These are phyloP conservation scores for Secale cereale DNA, from an alignment of 176 grass and related monocot species.

Conservation along the genomic window DNA sequence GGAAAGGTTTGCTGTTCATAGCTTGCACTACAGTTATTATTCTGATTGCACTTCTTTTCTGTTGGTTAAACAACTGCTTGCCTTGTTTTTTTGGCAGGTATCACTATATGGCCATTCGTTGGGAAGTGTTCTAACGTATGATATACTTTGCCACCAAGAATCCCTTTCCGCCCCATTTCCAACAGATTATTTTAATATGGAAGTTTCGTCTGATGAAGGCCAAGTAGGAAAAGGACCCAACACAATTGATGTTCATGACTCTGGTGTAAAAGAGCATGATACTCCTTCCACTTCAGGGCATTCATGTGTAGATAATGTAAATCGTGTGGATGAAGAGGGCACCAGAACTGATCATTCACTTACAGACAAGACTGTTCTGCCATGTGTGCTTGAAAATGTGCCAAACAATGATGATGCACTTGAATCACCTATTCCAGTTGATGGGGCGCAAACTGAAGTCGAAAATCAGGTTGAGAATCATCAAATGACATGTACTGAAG, in stretches of 20 bases:
- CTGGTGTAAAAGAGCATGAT: constrained; percentile 9
- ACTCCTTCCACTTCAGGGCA: background rate
- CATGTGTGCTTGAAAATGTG: constrained; percentile 22
- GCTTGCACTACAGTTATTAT: background rate
- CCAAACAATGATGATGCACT: constrained; percentile 22
- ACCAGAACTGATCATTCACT: constrained; percentile 11
- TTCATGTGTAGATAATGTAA: constrained; percentile 21
- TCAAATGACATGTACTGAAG: constrained; percentile 17
- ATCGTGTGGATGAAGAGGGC: constrained; percentile 25
- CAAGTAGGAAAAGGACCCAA: constrained; percentile 24
- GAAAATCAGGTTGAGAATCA: constrained; percentile 26
- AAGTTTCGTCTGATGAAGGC: constrained; percentile 39
- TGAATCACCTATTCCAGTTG: constrained; percentile 3
- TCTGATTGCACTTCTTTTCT: background rate
- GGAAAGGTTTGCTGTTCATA: constrained; percentile 62
- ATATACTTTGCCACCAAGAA: constrained; percentile 99
- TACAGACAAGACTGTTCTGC: background rate
- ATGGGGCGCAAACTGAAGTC: constrained; percentile 21
- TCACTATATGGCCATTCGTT: constrained; percentile 94
- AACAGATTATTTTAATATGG: constrained; percentile 49
- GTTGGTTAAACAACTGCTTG: background rate
- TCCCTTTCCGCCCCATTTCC: constrained; percentile 49
- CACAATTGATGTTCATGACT: constrained; percentile 11
- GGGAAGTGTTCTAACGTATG: constrained; percentile 95
- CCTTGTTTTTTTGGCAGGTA: constrained; percentile 47